Percentiles rank a stretch among this genome's conserved stretches.
Conservation (phyloP, 371 early-diverging fungal genomes). For the Mucor indicus region DNA sequence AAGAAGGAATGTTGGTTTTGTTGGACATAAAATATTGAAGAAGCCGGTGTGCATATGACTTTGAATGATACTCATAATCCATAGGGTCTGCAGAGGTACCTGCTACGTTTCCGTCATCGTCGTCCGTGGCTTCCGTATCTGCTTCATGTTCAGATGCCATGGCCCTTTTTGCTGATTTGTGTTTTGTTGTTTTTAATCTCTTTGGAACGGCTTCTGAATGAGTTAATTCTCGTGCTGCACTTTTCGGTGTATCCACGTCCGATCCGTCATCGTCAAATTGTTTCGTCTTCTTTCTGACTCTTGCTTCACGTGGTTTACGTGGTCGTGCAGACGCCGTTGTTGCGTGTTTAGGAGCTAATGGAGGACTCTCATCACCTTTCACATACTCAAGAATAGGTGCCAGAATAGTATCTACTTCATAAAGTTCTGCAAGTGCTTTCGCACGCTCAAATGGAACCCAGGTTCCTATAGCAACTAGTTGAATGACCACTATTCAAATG, state of each 20-base stretch:
- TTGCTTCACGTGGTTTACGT: constrained; percentile 30
- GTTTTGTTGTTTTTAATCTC: not conserved
- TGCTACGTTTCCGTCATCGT: not conserved
- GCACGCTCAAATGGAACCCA: constrained; percentile 87
- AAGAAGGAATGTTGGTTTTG: constrained; percentile 41
- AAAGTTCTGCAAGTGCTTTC: constrained; percentile 58
- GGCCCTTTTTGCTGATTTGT: too few relatives aligned
- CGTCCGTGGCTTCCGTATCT: not conserved
- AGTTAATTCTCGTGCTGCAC: not conserved
- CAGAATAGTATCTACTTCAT: constrained; percentile 27
- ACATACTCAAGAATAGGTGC: constrained; percentile 23
- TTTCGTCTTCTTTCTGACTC: constrained; percentile 22
- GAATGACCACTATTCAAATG: too few relatives aligned
- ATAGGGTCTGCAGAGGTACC: not conserved
- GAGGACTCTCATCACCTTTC: constrained; percentile 33
- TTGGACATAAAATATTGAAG: constrained; percentile 66
- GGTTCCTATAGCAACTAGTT: constrained; percentile 50
- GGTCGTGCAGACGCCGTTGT: constrained; percentile 16
- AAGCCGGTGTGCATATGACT: constrained; percentile 38
- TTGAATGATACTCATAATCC: constrained; percentile 14
- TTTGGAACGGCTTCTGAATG: not conserved
- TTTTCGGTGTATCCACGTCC: constrained; percentile 1
- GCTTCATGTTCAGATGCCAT: not conserved
- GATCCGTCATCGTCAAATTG: constrained; percentile 19
- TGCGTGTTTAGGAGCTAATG: constrained; percentile 46